A percentile compares a stretch with the other conserved stretches of the same genome.
phyloP scores from a whole-genome alignment of 2,329 filamentous ascomycete genomes.

The Penicillium sp. region DNA sequence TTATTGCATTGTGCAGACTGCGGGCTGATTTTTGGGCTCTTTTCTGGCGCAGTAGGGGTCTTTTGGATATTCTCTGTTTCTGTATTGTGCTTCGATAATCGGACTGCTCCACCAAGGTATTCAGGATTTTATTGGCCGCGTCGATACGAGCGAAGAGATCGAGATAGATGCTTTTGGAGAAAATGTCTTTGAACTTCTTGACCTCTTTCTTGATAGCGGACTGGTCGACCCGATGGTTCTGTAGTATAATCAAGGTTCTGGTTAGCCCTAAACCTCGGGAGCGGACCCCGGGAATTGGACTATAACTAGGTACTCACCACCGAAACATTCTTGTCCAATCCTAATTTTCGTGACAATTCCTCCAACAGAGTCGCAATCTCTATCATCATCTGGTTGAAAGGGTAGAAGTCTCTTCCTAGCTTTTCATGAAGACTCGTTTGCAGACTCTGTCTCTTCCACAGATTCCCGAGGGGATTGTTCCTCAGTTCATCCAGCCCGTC shows the following conservation, averaged over 20 bases:
- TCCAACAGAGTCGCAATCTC: background rate
- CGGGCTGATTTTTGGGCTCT: background rate
- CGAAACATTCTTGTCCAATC: background rate
- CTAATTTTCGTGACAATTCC: background rate
- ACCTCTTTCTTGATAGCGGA: background rate
- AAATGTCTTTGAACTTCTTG: background rate
- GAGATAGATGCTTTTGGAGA: background rate
- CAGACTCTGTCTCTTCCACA: background rate
- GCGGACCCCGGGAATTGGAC: background rate
- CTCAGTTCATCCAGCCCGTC: constrained; percentile 6
- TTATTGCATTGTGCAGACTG: background rate
- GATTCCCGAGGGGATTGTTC: background rate
- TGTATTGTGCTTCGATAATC: background rate
- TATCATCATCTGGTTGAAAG: background rate
- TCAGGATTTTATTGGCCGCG: background rate
- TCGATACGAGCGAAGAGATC: background rate
- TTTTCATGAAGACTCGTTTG: background rate
- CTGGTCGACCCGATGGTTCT: background rate
- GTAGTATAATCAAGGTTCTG: background rate
- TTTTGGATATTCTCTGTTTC: background rate
- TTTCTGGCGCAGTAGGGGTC: background rate
- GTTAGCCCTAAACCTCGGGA: background rate
- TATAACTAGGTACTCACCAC: background rate
- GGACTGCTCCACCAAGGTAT: background rate
- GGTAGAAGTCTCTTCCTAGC: background rate